phyloP scores from a whole-genome alignment of 2,329 filamentous ascomycete species.

The Xylariales sp. region DNA sequence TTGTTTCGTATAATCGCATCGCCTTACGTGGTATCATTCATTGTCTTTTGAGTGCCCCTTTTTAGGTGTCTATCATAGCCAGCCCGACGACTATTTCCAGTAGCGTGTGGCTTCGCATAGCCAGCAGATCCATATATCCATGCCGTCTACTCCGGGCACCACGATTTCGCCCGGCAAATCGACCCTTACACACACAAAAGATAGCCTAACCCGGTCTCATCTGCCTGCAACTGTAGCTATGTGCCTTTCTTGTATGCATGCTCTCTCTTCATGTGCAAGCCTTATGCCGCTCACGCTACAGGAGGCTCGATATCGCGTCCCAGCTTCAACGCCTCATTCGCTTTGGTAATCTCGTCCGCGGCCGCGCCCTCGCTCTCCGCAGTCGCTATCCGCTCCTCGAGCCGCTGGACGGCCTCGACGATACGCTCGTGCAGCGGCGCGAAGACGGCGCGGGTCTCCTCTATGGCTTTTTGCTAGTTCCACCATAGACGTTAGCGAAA shows the following conservation, averaged over 20 bases:
- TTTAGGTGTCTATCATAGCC: background rate
- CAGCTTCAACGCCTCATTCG: constrained; percentile 64
- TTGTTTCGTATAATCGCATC: constrained; percentile 16
- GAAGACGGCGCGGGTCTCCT: constrained; percentile 89
- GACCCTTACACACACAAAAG: background rate
- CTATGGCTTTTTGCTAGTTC: constrained; percentile 77
- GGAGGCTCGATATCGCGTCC: constrained; percentile 57
- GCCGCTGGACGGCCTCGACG: constrained; percentile 73
- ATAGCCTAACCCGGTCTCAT: background rate
- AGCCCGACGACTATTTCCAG: background rate
- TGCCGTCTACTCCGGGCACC: constrained; percentile 2
- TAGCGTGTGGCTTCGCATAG: background rate
- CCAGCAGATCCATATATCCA: background rate
- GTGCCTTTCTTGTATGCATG: constrained; percentile 11
- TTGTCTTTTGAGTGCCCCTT: constrained; percentile 1
- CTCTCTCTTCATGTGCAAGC: background rate
- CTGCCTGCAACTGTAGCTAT: background rate
- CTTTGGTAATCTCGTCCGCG: constrained; percentile 64
- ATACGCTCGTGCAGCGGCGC: constrained; percentile 78
- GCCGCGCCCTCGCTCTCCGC: constrained; percentile 60
- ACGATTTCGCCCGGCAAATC: background rate
- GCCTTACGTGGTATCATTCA: constrained; percentile 36
- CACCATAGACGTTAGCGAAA: constrained; percentile 8
- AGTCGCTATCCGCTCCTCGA: constrained; percentile 82
- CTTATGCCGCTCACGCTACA: constrained; percentile 35